Evolutionary conservation across 2,329 filamentous ascomycete species (phyloP).

Genomic region (Talaromyces sp.): DNA sequence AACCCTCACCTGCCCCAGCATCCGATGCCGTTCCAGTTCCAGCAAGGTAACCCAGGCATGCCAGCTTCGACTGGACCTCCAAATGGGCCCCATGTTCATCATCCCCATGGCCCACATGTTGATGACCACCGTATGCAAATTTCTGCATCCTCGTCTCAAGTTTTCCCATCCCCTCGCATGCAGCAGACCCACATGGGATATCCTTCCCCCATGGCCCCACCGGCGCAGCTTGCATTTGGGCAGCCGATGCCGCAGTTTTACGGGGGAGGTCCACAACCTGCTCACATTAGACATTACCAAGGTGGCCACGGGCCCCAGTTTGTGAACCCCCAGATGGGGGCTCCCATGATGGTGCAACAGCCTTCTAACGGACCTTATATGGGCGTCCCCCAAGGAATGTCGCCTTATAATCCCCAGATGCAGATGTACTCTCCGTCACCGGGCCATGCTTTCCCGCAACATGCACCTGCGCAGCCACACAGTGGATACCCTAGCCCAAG

Average conservation of each 20-base stretch:
- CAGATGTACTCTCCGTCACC: conserved; percentile 78
- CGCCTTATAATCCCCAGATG: conserved; percentile 71
- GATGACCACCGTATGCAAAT: conserved; percentile 86
- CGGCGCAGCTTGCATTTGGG: conserved; percentile 70
- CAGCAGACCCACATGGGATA: conserved; percentile 70
- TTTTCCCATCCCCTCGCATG: conserved; percentile 81
- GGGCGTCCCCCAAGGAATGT: conserved; percentile 70
- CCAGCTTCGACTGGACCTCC: conserved; percentile 71
- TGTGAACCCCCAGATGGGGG: conserved; percentile 73
- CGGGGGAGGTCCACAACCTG: conserved; percentile 69
- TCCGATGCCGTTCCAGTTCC: conserved; percentile 80
- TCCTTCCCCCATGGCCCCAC: conserved; percentile 67
- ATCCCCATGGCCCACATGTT: conserved; percentile 71
- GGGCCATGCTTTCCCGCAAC: conserved; percentile 67
- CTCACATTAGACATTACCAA: conserved; percentile 71
- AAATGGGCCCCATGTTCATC: conserved; percentile 76
- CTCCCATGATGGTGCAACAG: conserved; percentile 81
- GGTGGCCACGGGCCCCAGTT: conserved; percentile 68
- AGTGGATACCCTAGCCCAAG: conserved; percentile 88
- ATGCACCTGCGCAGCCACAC: conserved; percentile 56
- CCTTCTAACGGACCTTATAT: conserved; percentile 71
- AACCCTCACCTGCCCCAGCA: conserved; percentile 76
- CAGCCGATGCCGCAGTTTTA: conserved; percentile 73
- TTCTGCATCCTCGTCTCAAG: conserved; percentile 78
- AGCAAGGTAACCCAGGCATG: conserved; percentile 70